These are phyloP conservation scores for Tricholoma saponaceum DNA, from an alignment of 768 basidiomycete genomes.

Conservation along the genomic window DNA sequence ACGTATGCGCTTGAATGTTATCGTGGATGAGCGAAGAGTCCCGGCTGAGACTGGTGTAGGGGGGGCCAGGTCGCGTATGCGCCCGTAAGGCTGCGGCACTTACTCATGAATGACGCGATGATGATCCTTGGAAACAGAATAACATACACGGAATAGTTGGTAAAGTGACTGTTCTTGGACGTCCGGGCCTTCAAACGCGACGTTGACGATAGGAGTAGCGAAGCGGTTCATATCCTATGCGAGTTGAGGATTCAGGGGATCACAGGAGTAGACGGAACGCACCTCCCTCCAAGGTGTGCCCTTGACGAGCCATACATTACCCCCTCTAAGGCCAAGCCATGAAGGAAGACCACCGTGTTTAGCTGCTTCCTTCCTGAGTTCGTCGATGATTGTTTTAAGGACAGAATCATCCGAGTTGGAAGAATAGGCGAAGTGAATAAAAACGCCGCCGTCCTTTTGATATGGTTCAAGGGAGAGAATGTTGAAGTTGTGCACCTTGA, in stretches of 20 bases:
- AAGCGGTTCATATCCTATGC: conserved; percentile 83
- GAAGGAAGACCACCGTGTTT: conserved; percentile 57
- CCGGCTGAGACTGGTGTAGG: conserved; percentile 65
- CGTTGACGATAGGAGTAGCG: conserved; percentile 64
- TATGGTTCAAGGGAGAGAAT: conserved; percentile 62
- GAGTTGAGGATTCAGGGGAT: not conserved
- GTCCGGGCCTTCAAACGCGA: conserved; percentile 90
- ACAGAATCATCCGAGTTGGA: conserved; percentile 35
- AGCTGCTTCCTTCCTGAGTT: conserved; percentile 38
- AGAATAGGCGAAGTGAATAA: conserved; percentile 66
- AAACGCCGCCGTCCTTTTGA: conserved; percentile 83
- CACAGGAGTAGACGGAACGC: conserved; percentile 8
- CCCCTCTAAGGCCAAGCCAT: conserved; percentile 52
- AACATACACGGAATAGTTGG: conserved; percentile 66
- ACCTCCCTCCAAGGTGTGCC: conserved; percentile 84
- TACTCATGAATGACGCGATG: conserved; percentile 2
- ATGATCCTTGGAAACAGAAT: not conserved
- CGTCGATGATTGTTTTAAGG: conserved; percentile 44
- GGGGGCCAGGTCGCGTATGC: conserved; percentile 60
- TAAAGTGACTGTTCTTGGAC: conserved; percentile 78
- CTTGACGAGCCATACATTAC: conserved; percentile 67
- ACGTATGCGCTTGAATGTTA: conserved; percentile 59
- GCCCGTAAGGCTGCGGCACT: conserved; percentile 68
- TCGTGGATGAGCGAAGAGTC: conserved; percentile 56
- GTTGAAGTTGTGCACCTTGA: conserved; percentile 54